Base-by-base conservation (phyloP, 257 asterid species). In the Apocynum venetum region DNA sequence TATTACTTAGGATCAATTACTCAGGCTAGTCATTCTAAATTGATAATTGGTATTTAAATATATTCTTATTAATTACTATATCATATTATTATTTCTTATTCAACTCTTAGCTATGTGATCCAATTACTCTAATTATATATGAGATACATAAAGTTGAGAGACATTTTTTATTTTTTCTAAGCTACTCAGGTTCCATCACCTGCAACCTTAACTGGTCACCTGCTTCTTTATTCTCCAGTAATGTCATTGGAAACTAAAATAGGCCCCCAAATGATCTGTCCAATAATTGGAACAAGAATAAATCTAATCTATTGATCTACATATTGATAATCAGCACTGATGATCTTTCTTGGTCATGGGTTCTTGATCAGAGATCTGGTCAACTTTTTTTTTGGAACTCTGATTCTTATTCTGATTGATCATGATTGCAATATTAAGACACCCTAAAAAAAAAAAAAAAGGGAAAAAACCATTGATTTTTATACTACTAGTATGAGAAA, bases 261-360 rank as follows among this genome's bases (percentile, higher is more conserved):
- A 64, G 13, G 51, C n/a, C 40, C 19, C 36, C 35, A 2, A 53
- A 64, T 64, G 79, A 65, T 51, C 44, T 67, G 74, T 77, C 57
- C 44, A 77, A 77, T 68, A 68, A 77, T 59, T 76, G 53, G 74
- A 67, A 51, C 15, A n/a, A 52, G 40, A 75, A 76, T 4, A 11
- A 46, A 38, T 38, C 51, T 25, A 51, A 64, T 48, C 46, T 20
- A 2, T 48, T 64, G 44, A 76, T 38, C 44, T 51, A 14, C 55
- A 76, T 25, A 25, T 43, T 51, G 8, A 65, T 60, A 6, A 53
- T 51, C n/a, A 3, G 12, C 5, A 19, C 25, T 38, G 72, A 48
- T 64, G 56, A 65, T 63, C 47, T 0, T 46, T 14, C 71, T 67
- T 67, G 52, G 8, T 66, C 63, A 14, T 25, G 31, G 31, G 12